Evolutionary conservation across 805 yeast species (phyloP).

Genomic region (Myxozyma sirexii): DNA sequence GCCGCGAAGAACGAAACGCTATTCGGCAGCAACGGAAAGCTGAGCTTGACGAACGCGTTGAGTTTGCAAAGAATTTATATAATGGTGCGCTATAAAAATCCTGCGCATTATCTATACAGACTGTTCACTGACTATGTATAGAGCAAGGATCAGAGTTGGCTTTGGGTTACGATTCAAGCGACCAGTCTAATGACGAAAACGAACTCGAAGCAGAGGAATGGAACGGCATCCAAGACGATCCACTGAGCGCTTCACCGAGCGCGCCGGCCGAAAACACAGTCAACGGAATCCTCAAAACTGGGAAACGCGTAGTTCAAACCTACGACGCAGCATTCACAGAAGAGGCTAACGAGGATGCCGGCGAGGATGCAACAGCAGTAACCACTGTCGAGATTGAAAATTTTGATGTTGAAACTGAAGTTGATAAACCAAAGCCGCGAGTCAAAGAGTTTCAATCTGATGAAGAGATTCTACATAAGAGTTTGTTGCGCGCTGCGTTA

Average conservation of each 20-base stretch:
- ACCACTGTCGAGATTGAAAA: conserved; percentile 65
- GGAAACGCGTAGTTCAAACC: conserved; percentile 8
- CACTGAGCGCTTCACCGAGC: background rate
- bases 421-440: background rate
- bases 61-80: conserved; percentile 52
- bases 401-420: conserved; percentile 34
- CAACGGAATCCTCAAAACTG: conserved; percentile 44
- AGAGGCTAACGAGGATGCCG: conserved; percentile 50
- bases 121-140: background rate
- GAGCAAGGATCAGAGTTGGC: conserved; percentile 6
- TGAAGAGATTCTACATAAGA: conserved; percentile 18
- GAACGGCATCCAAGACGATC: conserved; percentile 21
- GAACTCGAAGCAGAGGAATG: conserved; percentile 23
- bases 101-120: too few relatives aligned
- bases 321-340: conserved; percentile 31
- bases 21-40: conserved; percentile 70
- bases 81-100: conserved; percentile 25
- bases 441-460: conserved; percentile 2
- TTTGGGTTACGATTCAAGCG: conserved; percentile 1
- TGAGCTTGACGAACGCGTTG: conserved; percentile 64
- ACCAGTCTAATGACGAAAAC: conserved; percentile 4
- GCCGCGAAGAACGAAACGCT: conserved; percentile 71
- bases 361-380: conserved; percentile 51
- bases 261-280: conserved; percentile 42
- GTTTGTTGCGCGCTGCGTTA: conserved; percentile 62